These are phyloP conservation scores for Erysimum cheiri DNA, from an alignment of 441 rosid species.

Conservation along the genomic window DNA sequence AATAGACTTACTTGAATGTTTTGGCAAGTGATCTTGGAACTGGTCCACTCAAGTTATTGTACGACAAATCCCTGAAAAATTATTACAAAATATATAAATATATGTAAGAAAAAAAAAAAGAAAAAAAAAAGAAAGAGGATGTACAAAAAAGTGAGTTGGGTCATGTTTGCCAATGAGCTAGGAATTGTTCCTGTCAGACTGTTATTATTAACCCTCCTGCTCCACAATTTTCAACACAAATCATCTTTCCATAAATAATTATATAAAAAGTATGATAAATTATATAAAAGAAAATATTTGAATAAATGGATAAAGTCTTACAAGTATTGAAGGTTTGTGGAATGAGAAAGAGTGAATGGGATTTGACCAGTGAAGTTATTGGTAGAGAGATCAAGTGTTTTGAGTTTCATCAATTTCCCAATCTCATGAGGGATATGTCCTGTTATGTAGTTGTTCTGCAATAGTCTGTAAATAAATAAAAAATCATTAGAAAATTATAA, in stretches of 20 bases:
- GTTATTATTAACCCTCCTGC: slow-evolving; percentile 93
- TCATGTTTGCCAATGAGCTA: slow-evolving; percentile 73
- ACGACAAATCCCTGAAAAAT: slow-evolving; percentile 79
- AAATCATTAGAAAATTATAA: slow-evolving; percentile 8
- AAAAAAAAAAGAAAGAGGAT: slow-evolving; percentile 45
- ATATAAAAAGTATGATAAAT: background rate
- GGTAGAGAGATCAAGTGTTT: slow-evolving; percentile 88
- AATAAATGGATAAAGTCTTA: slow-evolving; percentile 46
- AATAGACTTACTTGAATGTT: slow-evolving; percentile 82
- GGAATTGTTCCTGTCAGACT: slow-evolving; percentile 80
- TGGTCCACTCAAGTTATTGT: slow-evolving; percentile 80
- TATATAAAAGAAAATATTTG: background rate
- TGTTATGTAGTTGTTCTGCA: slow-evolving; percentile 86
- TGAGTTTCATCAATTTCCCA: slow-evolving; percentile 78
- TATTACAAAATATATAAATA: slow-evolving; percentile 23
- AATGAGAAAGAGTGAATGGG: slow-evolving; percentile 60
- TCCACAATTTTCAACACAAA: slow-evolving; percentile 38
- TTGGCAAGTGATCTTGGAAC: slow-evolving; percentile 73
- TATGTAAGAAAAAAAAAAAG: background rate
- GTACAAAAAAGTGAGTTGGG: slow-evolving; percentile 85
- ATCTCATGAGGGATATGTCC: slow-evolving; percentile 80
- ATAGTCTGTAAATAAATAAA: slow-evolving; percentile 49
- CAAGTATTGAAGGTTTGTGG: slow-evolving; percentile 74
- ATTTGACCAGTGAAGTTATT: slow-evolving; percentile 73
- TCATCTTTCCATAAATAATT: slow-evolving; percentile 12